phyloP scores from a whole-genome alignment of 768 basidiomycete species.

The Calocera viscosa region DNA sequence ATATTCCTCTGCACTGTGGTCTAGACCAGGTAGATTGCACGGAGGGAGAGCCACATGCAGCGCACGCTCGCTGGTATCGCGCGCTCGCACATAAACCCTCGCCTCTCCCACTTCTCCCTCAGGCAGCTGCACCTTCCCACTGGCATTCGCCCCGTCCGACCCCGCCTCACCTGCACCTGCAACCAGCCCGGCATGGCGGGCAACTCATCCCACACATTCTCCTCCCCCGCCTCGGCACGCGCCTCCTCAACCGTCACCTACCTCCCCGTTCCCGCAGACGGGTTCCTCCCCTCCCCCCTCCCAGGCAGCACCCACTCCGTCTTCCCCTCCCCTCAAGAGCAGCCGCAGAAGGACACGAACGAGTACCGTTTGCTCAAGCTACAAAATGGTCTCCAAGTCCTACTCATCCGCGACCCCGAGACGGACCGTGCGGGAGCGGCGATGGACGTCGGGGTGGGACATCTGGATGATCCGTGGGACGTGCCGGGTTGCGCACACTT shows the following conservation, averaged over 20 bases:
- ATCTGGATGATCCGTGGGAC: constrained; percentile 76
- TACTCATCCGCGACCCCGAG: constrained; percentile 67
- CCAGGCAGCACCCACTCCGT: constrained; percentile 26
- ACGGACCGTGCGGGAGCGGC: constrained; percentile 93
- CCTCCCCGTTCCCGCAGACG: background rate
- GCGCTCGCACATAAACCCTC: too few relatives aligned
- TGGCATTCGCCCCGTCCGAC: too few relatives aligned
- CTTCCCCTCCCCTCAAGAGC: constrained; percentile 50
- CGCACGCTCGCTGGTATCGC: too few relatives aligned
- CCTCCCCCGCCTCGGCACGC: too few relatives aligned
- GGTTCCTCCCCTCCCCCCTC: background rate
- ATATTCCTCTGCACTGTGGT: too few relatives aligned
- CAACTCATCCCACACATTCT: too few relatives aligned
- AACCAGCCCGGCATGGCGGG: too few relatives aligned
- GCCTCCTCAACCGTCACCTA: background rate
- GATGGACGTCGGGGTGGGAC: constrained; percentile 88
- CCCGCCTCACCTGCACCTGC: too few relatives aligned
- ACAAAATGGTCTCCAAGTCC: constrained; percentile 80
- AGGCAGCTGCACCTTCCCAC: too few relatives aligned
- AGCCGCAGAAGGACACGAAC: constrained; percentile 65
- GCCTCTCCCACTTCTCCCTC: too few relatives aligned
- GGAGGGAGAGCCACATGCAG: too few relatives aligned
- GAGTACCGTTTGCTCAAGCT: constrained; percentile 70
- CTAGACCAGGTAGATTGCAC: too few relatives aligned
- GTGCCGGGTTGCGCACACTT: constrained; percentile 91